Evolutionary conservation across 2,329 filamentous ascomycete species (phyloP).

Genomic region (Fusarium mangiferae): DNA sequence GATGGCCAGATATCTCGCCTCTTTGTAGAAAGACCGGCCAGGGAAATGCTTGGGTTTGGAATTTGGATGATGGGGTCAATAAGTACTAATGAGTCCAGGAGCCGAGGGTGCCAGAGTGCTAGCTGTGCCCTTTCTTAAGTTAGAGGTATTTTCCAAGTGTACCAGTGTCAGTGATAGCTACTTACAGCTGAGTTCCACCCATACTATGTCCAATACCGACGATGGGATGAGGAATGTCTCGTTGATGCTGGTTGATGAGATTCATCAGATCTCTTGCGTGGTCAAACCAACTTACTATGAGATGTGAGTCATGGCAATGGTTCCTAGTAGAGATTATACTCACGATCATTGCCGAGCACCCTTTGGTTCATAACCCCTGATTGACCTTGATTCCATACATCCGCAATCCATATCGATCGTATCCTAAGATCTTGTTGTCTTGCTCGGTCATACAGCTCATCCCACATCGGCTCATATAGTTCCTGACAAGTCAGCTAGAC

Average conservation of each 20-base stretch:
- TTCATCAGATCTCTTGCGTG: not conserved
- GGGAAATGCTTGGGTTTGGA: not conserved
- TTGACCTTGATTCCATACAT: conserved; percentile 1
- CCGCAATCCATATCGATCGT: not conserved
- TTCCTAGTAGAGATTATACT: accelerated
- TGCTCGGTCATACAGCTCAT: not conserved
- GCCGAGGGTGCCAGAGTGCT: not conserved
- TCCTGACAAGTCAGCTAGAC: not conserved
- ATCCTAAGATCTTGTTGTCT: not conserved
- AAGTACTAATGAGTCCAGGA: not conserved
- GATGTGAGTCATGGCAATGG: accelerated
- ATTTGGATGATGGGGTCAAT: not conserved
- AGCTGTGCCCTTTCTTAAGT: not conserved
- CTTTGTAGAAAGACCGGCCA: not conserved
- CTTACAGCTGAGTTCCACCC: conserved; percentile 1
- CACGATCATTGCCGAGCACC: not conserved
- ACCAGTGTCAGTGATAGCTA: accelerated
- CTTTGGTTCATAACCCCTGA: not conserved
- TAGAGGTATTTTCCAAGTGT: not conserved
- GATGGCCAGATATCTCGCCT: not conserved
- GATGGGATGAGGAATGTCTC: not conserved
- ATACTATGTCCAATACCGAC: not conserved
- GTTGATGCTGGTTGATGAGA: conserved; percentile 1
- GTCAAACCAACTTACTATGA: not conserved
- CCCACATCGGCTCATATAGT: not conserved